Evolutionary conservation across 345 rosid genomes (phyloP), one percentile per base, ranked within the genome.

Genomic region (Camelina sativa): DNA sequence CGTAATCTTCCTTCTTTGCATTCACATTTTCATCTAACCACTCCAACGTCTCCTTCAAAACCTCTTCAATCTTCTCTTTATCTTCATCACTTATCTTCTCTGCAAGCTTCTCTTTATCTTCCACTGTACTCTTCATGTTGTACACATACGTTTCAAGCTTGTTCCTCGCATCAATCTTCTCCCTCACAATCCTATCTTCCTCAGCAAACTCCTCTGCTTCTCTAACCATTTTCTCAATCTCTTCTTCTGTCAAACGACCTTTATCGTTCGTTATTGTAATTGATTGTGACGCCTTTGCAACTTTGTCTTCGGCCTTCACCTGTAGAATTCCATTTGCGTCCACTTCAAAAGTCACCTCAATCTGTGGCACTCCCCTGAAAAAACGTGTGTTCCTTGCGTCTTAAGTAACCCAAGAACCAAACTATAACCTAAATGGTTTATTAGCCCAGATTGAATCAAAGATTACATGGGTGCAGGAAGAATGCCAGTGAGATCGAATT

Each of bases 221-320:
- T 68, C 69, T 83, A 41, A 85, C 80, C 88, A 84, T 87, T 61
- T 79, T 72, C 1, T 84, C 85, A 1, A 87, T 84, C 87, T 87
- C 94, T 62, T 82, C 87, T 58, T 83, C 65, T 54, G 83, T 79
- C n/a, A 83, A 83, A 41, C 87, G 83, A 53, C 85, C 90, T 62
- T 85, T 83, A 34, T 83, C 82, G 35, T 82, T 80, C 2, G 84
- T 77, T 67, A 89, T 85, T 34, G 88, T 83, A 38, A 87, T 82
- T 10, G 83, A 74, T 62, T 82, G 66, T 4, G 84, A 66, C 47
- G 80, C 83, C 81, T 73, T 84, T 1, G 85, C 82, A 8, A 79
- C 85, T 76, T 79, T 87, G 73, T 89, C 95, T 74, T 80, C 86
- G 0, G 90, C 94, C 8, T 66, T 84, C 68, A 85, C 91, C n/a